Evolutionary conservation across 257 asterid species (phyloP).

Genomic region (Lavandula angustifolia): DNA sequence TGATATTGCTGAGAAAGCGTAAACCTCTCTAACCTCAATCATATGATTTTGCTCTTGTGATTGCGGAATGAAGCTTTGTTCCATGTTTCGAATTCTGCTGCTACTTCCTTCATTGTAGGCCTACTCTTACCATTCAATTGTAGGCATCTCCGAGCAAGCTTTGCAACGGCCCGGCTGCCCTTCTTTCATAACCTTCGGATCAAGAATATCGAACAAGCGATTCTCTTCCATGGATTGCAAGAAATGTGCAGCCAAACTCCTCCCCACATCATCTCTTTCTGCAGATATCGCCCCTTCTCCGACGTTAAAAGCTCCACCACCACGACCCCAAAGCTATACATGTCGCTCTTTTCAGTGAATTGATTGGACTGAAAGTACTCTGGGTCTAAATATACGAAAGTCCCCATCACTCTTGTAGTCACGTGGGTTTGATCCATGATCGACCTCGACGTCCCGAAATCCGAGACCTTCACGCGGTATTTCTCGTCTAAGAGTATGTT

Average conservation of each 20-base stretch:
- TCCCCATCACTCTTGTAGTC: slow-evolving; percentile 33
- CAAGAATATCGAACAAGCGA: slow-evolving; percentile 28
- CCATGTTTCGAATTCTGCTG: slow-evolving; percentile 33
- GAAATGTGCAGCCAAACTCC: slow-evolving; percentile 35
- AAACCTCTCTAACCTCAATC: slow-evolving; percentile 14
- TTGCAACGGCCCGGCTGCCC: slow-evolving; percentile 25
- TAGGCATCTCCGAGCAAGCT: slow-evolving; percentile 39
- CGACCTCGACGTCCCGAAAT: slow-evolving; percentile 32
- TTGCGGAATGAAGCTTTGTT: slow-evolving; percentile 5
- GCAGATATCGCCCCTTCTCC: slow-evolving; percentile 35
- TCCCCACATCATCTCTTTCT: slow-evolving; percentile 25
- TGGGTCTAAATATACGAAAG: slow-evolving; percentile 43
- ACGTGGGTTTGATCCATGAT: slow-evolving; percentile 24
- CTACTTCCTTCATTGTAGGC: slow-evolving; percentile 41
- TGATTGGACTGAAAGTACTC: slow-evolving; percentile 42
- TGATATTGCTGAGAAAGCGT: slow-evolving; percentile 3
- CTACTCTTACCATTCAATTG: slow-evolving; percentile 36
- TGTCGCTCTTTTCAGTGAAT: slow-evolving; percentile 42
- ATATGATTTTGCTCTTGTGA: neutral
- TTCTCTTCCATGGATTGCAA: slow-evolving; percentile 37
- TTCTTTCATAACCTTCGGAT: slow-evolving; percentile 25
- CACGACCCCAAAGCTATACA: slow-evolving; percentile 39
- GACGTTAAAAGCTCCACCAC: slow-evolving; percentile 42
- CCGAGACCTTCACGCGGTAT: slow-evolving; percentile 23
- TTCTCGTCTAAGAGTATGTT: slow-evolving; percentile 38